Evolutionary conservation across 108 stramenopile genomes (phyloP).

Genomic region (Asterionellopsis glacialis): DNA sequence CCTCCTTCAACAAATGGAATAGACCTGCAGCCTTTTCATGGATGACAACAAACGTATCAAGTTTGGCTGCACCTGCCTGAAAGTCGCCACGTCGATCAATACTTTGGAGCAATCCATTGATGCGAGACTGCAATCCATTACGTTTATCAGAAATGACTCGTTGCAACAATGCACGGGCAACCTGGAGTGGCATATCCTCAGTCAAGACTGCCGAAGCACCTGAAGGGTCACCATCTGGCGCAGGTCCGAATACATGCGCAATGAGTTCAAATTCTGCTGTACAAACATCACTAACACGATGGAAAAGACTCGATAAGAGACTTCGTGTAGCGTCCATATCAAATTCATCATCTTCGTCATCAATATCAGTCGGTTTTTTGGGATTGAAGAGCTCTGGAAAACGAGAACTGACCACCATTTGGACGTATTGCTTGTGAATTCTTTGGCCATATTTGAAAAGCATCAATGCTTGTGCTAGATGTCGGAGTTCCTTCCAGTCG

Average conservation of each 20-base stretch:
- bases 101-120: conserved; percentile 71
- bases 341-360: conserved; percentile 46
- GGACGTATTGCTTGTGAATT: conserved; percentile 69
- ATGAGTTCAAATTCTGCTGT: conserved; percentile 82
- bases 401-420: conserved; percentile 64
- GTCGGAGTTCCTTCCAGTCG: conserved; percentile 64
- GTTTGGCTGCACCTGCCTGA: conserved; percentile 78
- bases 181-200: conserved; percentile 65
- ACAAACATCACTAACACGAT: conserved; percentile 79
- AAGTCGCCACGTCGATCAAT: conserved; percentile 77
- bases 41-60: conserved; percentile 86
- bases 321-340: conserved; percentile 69
- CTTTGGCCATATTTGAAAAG: conserved; percentile 68
- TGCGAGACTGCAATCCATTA: conserved; percentile 73
- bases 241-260: conserved; percentile 67
- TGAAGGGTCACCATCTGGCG: conserved; percentile 22
- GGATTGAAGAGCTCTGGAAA: conserved; percentile 72
- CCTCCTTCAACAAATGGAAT: conserved; percentile 67
- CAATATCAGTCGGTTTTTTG: conserved; percentile 20
- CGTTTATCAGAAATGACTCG: conserved; percentile 78
- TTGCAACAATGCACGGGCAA: conserved; percentile 69
- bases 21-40: conserved; percentile 83
- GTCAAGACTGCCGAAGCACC: conserved; percentile 42
- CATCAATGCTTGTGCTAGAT: conserved; percentile 61
- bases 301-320: conserved; percentile 73